Conservation (phyloP, 139 green algal genomes). For the Parachlorella kessleri region DNA sequence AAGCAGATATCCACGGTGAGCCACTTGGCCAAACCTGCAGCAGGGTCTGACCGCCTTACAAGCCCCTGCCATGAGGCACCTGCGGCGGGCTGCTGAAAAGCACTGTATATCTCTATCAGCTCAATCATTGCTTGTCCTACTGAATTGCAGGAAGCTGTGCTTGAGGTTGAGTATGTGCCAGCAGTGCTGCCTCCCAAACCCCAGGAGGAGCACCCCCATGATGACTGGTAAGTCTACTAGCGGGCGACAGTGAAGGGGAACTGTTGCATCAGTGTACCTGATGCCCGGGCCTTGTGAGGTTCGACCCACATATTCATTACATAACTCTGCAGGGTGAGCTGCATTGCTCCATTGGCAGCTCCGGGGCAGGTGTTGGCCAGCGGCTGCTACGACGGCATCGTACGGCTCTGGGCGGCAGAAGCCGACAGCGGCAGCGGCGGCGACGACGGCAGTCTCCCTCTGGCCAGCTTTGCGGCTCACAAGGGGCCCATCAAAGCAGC, state of each 20-base stretch:
- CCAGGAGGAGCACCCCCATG: constrained; percentile 40
- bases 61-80: too few relatives aligned
- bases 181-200: constrained; percentile 81
- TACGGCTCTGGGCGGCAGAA: constrained; percentile 19
- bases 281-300: too few relatives aligned
- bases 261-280: too few relatives aligned
- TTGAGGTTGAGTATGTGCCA: constrained; percentile 93
- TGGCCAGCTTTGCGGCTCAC: constrained; percentile 39
- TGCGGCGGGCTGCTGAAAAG: too few relatives aligned
- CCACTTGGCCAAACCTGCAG: too few relatives aligned
- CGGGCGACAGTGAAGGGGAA: background rate
- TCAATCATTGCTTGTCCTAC: too few relatives aligned
- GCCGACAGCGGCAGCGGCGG: background rate
- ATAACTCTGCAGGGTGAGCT: background rate
- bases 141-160: constrained; percentile 66
- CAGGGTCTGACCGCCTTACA: too few relatives aligned
- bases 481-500: constrained; percentile 37
- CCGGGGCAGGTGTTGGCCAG: background rate
- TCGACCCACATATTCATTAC: too few relatives aligned
- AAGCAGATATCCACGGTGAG: constrained; percentile 78
- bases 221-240: constrained; percentile 58
- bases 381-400: constrained; percentile 33
- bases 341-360: constrained; percentile 30
- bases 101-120: too few relatives aligned
- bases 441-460: background rate